phyloP scores from a whole-genome alignment of 257 asterid species.

The Solanum bukasovii region DNA sequence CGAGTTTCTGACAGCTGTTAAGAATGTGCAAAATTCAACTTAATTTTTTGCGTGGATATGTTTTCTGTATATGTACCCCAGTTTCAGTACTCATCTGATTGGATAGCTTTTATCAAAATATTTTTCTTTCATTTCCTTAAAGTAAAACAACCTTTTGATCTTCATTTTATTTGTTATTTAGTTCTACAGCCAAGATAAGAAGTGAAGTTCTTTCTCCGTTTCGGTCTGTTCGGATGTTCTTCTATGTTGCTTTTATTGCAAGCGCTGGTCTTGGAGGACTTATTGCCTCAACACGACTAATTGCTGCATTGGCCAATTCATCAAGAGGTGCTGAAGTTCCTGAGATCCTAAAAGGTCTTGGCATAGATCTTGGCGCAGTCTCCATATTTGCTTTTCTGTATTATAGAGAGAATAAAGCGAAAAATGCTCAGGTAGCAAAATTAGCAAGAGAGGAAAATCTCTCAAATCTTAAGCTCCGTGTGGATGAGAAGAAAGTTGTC shows the following conservation, averaged over 20 bases:
- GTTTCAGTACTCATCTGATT: neutral
- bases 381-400: constrained; percentile 68
- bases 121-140: constrained; percentile 2
- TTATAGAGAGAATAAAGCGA: constrained; percentile 66
- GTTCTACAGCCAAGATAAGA: constrained; percentile 79
- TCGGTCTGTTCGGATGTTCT: constrained; percentile 90
- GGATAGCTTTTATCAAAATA: neutral
- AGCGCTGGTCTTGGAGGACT: constrained; percentile 83
- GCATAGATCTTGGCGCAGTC: constrained; percentile 71
- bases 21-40: neutral
- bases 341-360: constrained; percentile 58
- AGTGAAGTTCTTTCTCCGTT: constrained; percentile 93
- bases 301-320: constrained; percentile 64
- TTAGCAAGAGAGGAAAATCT: constrained; percentile 84
- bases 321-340: constrained; percentile 60
- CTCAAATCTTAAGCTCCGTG: constrained; percentile 76
- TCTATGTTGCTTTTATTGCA: constrained; percentile 71
- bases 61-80: neutral
- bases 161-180: constrained; percentile 27
- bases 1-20: neutral
- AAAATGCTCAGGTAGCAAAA: constrained; percentile 66
- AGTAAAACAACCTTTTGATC: constrained; percentile 15
- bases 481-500: constrained; percentile 48
- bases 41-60: neutral
- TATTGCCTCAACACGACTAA: constrained; percentile 50